Percentiles rank a stretch among this genome's conserved stretches.
Evolutionary conservation across 1,284 basidiomycete genomes (phyloP).

Genomic region (Chalciporus sp.): DNA sequence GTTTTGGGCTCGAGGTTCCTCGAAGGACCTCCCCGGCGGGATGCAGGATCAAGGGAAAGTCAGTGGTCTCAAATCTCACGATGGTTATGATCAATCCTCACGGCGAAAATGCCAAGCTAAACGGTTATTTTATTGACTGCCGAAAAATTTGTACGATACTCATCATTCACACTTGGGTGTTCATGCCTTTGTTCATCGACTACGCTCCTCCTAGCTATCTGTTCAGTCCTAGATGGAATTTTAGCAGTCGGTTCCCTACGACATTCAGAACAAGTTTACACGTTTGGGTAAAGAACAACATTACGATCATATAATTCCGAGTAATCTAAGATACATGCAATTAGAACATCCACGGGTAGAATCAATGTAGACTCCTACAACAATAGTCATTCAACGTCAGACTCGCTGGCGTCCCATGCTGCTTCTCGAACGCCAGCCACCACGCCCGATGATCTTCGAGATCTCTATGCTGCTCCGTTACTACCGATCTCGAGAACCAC

Average conservation of each 20-base stretch:
- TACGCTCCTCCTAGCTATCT: too few species aligned
- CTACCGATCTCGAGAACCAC: constrained; percentile 87
- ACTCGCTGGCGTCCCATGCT: constrained; percentile 80
- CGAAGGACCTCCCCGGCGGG: neutral
- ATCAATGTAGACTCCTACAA: constrained; percentile 61
- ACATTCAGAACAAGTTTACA: too few species aligned
- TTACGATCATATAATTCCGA: too few species aligned
- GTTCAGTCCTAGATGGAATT: too few species aligned
- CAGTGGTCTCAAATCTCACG: constrained; percentile 7
- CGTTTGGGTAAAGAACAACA: too few species aligned
- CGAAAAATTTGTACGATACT: too few species aligned
- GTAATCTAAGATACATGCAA: too few species aligned
- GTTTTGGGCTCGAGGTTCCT: neutral
- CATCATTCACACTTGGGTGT: too few species aligned
- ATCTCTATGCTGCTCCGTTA: constrained; percentile 66
- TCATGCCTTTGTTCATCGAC: too few species aligned
- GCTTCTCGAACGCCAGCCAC: constrained; percentile 94
- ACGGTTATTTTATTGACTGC: constrained; percentile 27
- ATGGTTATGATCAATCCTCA: constrained; percentile 5
- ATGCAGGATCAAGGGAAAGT: constrained; percentile 9
- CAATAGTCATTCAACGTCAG: neutral
- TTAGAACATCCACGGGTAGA: too few species aligned
- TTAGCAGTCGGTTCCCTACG: too few species aligned
- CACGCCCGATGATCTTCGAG: constrained; percentile 92
- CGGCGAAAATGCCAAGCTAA: constrained; percentile 23